Percentiles rank a stretch among this genome's conserved stretches.
Conservation (phyloP, 2,329 filamentous ascomycete species). For the Grosmannia huntii region DNA sequence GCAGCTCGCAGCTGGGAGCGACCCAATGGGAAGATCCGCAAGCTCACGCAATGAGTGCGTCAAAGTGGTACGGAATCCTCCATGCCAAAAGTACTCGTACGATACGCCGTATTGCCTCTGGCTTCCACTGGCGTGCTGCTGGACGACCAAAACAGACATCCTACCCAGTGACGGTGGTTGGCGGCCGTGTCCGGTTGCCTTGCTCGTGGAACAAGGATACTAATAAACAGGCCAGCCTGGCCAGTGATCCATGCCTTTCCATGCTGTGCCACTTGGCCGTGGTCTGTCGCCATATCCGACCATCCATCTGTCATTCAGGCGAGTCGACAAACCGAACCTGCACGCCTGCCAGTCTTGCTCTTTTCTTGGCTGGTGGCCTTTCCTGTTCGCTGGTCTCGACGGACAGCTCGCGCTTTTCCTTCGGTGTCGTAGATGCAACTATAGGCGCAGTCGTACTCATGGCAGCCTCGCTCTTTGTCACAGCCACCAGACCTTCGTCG, state of each 20-base stretch:
- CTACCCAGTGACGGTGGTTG: neutral
- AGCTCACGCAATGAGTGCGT: too few relatives aligned
- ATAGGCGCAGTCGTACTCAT: too few relatives aligned
- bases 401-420: neutral
- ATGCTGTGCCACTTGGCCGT: too few relatives aligned
- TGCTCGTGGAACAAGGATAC: too few relatives aligned
- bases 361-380: neutral
- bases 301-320: neutral
- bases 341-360: neutral
- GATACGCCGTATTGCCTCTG: neutral
- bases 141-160: neutral
- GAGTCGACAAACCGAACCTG: slow-evolving; percentile 5
- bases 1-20: neutral
- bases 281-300: too few relatives aligned
- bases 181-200: neutral
- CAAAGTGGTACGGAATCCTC: neutral
- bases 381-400: neutral
- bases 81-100: too few relatives aligned
- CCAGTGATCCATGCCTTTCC: too few relatives aligned
- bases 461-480: too few relatives aligned
- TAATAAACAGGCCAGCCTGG: too few relatives aligned
- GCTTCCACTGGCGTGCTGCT: neutral
- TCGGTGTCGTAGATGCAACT: neutral
- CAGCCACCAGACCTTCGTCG: slow-evolving; percentile 28
- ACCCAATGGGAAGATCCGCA: too few relatives aligned